Base-by-base conservation (phyloP, 129 eudicot genomes). In the Lonicera japonica region DNA sequence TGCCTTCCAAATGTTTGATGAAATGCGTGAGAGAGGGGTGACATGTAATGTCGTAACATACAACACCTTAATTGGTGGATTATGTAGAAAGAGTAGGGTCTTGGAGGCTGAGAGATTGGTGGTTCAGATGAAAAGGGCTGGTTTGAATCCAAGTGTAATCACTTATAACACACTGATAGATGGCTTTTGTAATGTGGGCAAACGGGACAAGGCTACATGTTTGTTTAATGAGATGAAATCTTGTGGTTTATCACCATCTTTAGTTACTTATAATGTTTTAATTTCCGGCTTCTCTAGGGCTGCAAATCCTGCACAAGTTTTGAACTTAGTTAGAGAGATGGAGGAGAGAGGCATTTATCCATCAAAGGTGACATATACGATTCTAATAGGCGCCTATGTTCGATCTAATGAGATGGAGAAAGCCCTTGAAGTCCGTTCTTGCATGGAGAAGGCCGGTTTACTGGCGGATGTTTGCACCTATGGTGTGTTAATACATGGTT, bases 401-500 rank as follows among this genome's bases (percentile, higher is more conserved):
- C 67, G 78, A 58, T 70, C 63, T 1, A 51, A 64, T 36, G 55
- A 77, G 54, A 77, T 78, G 83, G 76, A 77, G 56, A 82, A 71
- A 58, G 81, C 87, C 21, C 41, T 77, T 56, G 65, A 77, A 40
- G 58, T 77, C 15, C 63, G 58, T 43, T 24, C 73, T 24, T 38
- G 67, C 47, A 78, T 82, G 87, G 54, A 70, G 65, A 77, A 65
- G 63, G 73, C 70, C 40, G 70, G 73, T 25, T 58, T 74, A 67
- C 54, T 25, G 8, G 52, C 64, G 12, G 83, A 82, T 62, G 63
- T 66, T 21, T 74, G 62, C 39, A 82, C 81, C 9, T 73, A 70
- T 67, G 80, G 87, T 47, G 87, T 57, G 50, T 53, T 82, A 66
- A 64, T 82, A 63, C 77, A 77, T 29, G 87, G 87, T 20, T 77